Evolutionary conservation across 2,329 filamentous ascomycete species (phyloP), one percentile per base, ranked within the genome.

Genomic region (Claviceps africana): DNA sequence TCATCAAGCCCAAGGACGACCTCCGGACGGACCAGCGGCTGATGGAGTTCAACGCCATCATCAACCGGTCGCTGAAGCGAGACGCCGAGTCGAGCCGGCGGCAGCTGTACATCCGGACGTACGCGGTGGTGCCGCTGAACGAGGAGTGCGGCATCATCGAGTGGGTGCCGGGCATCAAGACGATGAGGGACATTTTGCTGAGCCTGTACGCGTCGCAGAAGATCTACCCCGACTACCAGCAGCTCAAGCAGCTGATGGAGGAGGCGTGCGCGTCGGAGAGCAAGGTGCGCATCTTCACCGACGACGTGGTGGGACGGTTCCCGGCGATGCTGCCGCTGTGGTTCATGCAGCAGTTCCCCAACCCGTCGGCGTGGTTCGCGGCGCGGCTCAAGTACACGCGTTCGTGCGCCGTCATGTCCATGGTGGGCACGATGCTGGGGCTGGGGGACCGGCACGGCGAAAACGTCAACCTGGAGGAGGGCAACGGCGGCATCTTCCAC

Each of bases 31-130:
- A 99, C 62, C 91, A 97, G 66, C 88, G 93, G 50, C 81, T 98
- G 21, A 98, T 98, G 90, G 94, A 98, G 64, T 98, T 98, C 74
- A 98, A 97, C 65, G 83, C 85, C 46, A 93, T 97, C 80, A 97
- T 98, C 72, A 98, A 98, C 65, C 80, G 93, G 54, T 88, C 91
- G 2, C 71, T 99, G 53, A 95, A 96, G 64, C 83, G 86, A 56
- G 90, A 97, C 61, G 83, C 90, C 2, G 90, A 96, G 64, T 87
- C 89, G 17, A 94, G 87, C 67, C 86, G 88, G 65, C 81, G 93
- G 17, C 86, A 93, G 57, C 77, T 98, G 52, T 95, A 95, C 65
- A 95, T 99, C 68, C 89, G 90, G 63, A 98, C 93, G 0, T 98
- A 99, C 61, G 89, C 88, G 7, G 94, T 99, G 13, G 95, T 91